Evolutionary conservation across 1,284 basidiomycete genomes (phyloP).

Genomic region (Trametes polyzona): DNA sequence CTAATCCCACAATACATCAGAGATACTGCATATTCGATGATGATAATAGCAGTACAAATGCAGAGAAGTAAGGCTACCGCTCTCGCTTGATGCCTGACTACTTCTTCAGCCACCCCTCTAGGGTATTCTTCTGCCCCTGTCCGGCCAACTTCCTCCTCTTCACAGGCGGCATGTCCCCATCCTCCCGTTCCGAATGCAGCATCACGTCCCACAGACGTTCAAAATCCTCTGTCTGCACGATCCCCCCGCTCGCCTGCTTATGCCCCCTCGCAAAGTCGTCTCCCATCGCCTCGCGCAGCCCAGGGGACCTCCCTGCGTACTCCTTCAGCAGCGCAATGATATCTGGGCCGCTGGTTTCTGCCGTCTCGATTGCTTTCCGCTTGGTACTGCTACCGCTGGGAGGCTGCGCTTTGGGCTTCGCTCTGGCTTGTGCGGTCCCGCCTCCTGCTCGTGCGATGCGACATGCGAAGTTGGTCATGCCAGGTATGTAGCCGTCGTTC

Average conservation of each 20-base stretch:
- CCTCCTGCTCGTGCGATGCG: constrained; percentile 29
- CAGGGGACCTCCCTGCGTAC: constrained; percentile 32
- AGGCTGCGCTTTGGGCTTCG: constrained; percentile 8
- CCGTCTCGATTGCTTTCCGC: neutral
- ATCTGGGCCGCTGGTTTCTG: constrained; percentile 23
- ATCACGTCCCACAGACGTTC: constrained; percentile 35
- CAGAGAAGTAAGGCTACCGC: too few relatives aligned
- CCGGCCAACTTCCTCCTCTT: neutral
- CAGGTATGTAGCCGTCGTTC: constrained; percentile 35
- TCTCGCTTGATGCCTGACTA: neutral
- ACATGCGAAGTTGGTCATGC: constrained; percentile 38
- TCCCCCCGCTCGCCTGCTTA: constrained; percentile 38
- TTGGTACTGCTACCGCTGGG: too few relatives aligned
- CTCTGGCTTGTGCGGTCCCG: neutral
- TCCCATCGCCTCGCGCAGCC: constrained; percentile 34
- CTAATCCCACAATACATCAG: too few relatives aligned
- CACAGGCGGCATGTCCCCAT: neutral
- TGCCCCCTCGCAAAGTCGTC: constrained; percentile 40
- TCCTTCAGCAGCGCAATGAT: constrained; percentile 36
- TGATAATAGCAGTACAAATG: neutral
- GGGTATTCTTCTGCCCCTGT: constrained; percentile 28
- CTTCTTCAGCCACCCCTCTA: constrained; percentile 31
- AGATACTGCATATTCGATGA: neutral
- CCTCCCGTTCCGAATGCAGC: constrained; percentile 12
- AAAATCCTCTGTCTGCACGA: constrained; percentile 34